phyloP scores from a whole-genome alignment of 2,329 filamentous ascomycete genomes.

The Xylaria sp. region DNA sequence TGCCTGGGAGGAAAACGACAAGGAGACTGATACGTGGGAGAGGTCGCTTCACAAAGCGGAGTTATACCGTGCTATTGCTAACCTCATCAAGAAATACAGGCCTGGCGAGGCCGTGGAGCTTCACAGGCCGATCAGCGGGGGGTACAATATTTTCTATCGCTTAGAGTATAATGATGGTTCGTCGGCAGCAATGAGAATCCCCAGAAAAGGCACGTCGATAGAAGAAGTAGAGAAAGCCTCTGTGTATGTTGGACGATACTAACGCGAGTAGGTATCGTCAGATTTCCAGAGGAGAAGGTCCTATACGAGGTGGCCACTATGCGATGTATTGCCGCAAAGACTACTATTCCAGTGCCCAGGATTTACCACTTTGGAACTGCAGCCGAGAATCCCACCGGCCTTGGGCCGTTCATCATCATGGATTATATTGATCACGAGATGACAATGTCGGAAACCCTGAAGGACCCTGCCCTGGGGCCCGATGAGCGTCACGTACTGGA shows the following conservation, averaged over 20 bases:
- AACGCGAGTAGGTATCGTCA: not conserved
- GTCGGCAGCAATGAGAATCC: slow-evolving; percentile 47
- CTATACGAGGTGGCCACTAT: slow-evolving; percentile 50
- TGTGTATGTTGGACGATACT: not conserved
- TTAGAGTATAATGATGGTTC: slow-evolving; percentile 49
- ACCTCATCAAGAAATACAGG: slow-evolving; percentile 43
- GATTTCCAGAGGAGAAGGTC: slow-evolving; percentile 51
- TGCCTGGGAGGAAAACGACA: slow-evolving; percentile 45
- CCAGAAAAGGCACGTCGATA: slow-evolving; percentile 38
- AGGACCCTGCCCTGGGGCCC: not conserved
- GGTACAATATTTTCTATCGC: slow-evolving; percentile 48
- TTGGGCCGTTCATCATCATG: slow-evolving; percentile 54
- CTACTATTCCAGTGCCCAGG: slow-evolving; percentile 50
- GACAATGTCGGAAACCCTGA: slow-evolving; percentile 41
- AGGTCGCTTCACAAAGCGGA: slow-evolving; percentile 37
- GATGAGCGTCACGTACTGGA: slow-evolving; percentile 45
- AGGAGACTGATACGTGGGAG: slow-evolving; percentile 42
- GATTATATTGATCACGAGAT: slow-evolving; percentile 48
- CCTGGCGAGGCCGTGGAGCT: slow-evolving; percentile 40
- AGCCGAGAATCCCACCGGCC: slow-evolving; percentile 47
- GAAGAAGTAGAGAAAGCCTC: not conserved
- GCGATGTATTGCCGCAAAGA: slow-evolving; percentile 47
- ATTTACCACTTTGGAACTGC: slow-evolving; percentile 48
- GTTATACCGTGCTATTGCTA: slow-evolving; percentile 37
- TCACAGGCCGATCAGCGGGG: slow-evolving; percentile 44